Base-by-base conservation (phyloP, 202 grass and related monocot species). In the Schoenoplectus triqueter region DNA sequence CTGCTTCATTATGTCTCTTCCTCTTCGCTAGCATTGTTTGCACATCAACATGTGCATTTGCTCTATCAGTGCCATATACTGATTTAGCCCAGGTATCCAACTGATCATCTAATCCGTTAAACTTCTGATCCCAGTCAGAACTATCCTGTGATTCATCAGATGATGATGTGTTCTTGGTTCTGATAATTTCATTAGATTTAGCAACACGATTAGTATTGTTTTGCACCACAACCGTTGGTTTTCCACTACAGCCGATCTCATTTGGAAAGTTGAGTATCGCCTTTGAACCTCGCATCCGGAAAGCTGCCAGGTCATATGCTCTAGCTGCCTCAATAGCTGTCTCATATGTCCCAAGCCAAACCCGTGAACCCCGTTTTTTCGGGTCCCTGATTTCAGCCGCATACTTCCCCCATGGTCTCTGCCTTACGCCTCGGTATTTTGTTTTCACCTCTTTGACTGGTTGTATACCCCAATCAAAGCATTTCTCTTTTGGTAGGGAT, bases 211-310 rank as follows among this genome's bases (percentile, higher is more conserved):
- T 54, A 10, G 10, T 39, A 82, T 8, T 69, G 2, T 54, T 39
- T 65, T 14, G 45, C 3, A 22, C 15, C 10, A 39, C 5, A 6
- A 41, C 2, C 5, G 70, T 19, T 9, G 47, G 20, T 57, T 68
- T 84, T 59, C 85, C 77, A 65, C 85, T 52, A n/a, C 76, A 79
- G 48, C 87, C 88, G 2, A 95, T 82, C 60, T 97, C 92, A 88
- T 94, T 94, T 0, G 95, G 95, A 18, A 97, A 97, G 79, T 97
- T 97, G 42, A 97, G 92, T 88, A 97, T 93, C 3, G 92, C 95
- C 91, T 90, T 97, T 71, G 87, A 14, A 7, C 95, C 95, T 8
- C 95, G 89, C 95, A 97, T 93, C 20, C 56, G 7, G 80, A 97
- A 93, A 10, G 95, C 92, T 2, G 95, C 92, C 8, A 81, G 87